phyloP scores from a whole-genome alignment of 129 eudicot species.

The Mikania micrantha region DNA sequence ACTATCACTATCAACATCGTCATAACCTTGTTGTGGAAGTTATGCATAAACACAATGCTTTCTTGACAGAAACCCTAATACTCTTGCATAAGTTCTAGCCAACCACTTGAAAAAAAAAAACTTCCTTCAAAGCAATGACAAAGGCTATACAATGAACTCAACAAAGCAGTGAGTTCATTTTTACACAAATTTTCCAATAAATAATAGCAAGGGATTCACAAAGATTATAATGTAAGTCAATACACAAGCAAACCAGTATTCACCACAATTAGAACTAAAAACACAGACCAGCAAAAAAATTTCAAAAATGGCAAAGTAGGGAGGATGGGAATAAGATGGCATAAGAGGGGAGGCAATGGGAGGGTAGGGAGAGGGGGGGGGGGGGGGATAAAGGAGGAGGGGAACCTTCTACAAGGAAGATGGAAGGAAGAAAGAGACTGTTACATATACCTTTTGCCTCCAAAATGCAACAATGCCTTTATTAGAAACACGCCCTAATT shows the following conservation, averaged over 20 bases:
- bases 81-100: not conserved
- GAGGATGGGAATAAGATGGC: not conserved
- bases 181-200: not conserved
- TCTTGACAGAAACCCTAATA: not conserved
- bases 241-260: slow-evolving; percentile 7
- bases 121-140: not conserved
- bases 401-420: slow-evolving; percentile 21
- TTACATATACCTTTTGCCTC: slow-evolving; percentile 33
- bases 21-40: not conserved
- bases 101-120: not conserved
- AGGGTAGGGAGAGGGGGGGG: not conserved
- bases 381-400: slow-evolving; percentile 8
- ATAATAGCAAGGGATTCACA: not conserved
- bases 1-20: not conserved
- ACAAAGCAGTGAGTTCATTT: not conserved
- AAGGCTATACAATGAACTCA: not conserved
- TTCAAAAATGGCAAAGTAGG: not conserved
- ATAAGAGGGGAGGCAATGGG: not conserved
- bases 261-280: not conserved
- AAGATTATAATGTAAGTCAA: not conserved
- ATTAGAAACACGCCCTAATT: slow-evolving; percentile 33
- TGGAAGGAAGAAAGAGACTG: slow-evolving; percentile 22
- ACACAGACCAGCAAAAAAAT: not conserved
- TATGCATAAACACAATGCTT: not conserved
- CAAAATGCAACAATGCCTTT: slow-evolving; percentile 17